Percentiles rank a stretch among this genome's conserved stretches.
Conservation (phyloP, 1,284 basidiomycete species). For the Cerrena zonata region DNA sequence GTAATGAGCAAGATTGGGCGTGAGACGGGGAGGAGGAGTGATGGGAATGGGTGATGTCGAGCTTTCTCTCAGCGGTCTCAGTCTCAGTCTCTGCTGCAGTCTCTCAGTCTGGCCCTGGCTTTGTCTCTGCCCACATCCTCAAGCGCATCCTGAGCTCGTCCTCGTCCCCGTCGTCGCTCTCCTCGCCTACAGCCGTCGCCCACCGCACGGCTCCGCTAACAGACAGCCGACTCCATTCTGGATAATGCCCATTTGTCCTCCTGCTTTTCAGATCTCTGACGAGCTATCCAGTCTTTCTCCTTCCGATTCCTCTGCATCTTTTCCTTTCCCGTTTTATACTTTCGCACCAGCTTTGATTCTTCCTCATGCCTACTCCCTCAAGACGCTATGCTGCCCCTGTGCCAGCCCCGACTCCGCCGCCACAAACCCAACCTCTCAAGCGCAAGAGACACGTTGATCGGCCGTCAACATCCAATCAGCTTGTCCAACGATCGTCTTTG, state of each 20-base stretch:
- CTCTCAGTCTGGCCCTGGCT: constrained; percentile 10
- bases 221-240: constrained; percentile 20
- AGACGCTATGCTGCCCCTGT: constrained; percentile 28
- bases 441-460: constrained; percentile 20
- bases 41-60: neutral
- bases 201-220: constrained; percentile 7
- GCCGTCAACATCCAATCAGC: constrained; percentile 7
- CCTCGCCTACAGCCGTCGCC: constrained; percentile 11
- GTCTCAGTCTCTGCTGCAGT: neutral
- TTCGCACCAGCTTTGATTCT: constrained; percentile 7
- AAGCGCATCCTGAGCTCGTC: constrained; percentile 12
- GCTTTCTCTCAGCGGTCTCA: too few relatives aligned
- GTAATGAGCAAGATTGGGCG: neutral
- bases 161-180: constrained; percentile 11
- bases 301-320: constrained; percentile 13
- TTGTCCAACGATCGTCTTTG: constrained; percentile 15
- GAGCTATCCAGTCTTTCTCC: constrained; percentile 9
- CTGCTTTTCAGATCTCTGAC: constrained; percentile 19
- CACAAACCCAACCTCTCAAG: constrained; percentile 21
- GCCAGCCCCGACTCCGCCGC: constrained; percentile 35
- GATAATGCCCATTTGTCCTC: constrained; percentile 39
- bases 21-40: neutral
- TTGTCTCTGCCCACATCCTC: constrained; percentile 7
- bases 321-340: constrained; percentile 17
- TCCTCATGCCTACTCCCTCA: constrained; percentile 30